Conservation (phyloP, 75 land plant species). For the Sequoiadendron giganteum region DNA sequence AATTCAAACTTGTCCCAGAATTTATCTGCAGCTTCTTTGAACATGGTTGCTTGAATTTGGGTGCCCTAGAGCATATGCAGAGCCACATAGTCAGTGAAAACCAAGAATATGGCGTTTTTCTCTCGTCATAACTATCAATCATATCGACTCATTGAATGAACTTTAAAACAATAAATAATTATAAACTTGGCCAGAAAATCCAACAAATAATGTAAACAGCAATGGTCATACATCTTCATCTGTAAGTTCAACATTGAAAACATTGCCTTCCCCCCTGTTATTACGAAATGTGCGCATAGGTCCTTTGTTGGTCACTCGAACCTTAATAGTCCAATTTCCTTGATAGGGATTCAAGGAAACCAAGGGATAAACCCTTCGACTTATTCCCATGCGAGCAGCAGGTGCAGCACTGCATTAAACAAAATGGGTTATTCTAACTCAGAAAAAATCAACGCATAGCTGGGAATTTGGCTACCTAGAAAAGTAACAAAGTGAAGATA, state of each 20-base stretch:
- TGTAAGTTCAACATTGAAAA: slow-evolving; percentile 95
- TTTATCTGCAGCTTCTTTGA: slow-evolving; percentile 87
- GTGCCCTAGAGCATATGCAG: slow-evolving; percentile 66
- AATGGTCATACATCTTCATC: slow-evolving; percentile 82
- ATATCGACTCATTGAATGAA: not conserved
- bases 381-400: slow-evolving; percentile 74
- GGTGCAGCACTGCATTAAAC: slow-evolving; percentile 63
- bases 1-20: slow-evolving; percentile 75
- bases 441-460: not conserved
- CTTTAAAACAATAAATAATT: not conserved
- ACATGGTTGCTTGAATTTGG: slow-evolving; percentile 98
- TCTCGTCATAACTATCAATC: not conserved
- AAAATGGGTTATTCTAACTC: not conserved
- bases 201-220: not conserved
- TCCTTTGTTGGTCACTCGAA: slow-evolving; percentile 87
- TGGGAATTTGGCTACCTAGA: not conserved
- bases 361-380: slow-evolving; percentile 86
- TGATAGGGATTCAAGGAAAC: slow-evolving; percentile 92
- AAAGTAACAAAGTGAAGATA: not conserved
- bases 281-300: slow-evolving; percentile 77
- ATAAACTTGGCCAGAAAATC: not conserved
- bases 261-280: slow-evolving; percentile 86
- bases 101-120: not conserved
- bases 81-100: not conserved
- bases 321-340: slow-evolving; percentile 95